These are phyloP conservation scores for Xenosphaeropsis pyriputrescens DNA, from an alignment of 2,329 filamentous ascomycete species.

Conservation along the genomic window DNA sequence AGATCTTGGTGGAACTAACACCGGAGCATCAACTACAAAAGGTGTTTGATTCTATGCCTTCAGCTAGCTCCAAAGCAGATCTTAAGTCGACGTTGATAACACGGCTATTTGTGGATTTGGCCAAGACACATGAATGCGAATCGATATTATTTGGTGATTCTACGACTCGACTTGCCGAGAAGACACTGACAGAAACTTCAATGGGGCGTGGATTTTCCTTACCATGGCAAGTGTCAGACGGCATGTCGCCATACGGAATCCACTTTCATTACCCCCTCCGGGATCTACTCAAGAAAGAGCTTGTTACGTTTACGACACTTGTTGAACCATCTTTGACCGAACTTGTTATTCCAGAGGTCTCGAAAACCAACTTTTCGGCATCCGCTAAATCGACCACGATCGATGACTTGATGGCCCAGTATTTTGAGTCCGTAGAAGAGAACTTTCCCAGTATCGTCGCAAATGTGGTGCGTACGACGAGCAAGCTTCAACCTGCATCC, in stretches of 20 bases:
- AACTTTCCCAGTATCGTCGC: constrained; percentile 85
- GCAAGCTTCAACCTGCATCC: constrained; percentile 49
- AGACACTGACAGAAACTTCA: constrained; percentile 74
- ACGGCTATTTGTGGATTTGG: constrained; percentile 54
- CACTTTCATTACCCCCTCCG: constrained; percentile 63
- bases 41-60: constrained; percentile 44
- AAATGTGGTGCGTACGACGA: constrained; percentile 88
- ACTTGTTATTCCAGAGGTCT: constrained; percentile 26
- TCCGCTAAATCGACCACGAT: constrained; percentile 62
- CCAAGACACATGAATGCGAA: constrained; percentile 43
- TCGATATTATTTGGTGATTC: constrained; percentile 72
- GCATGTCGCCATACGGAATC: constrained; percentile 21
- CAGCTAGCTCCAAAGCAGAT: constrained; percentile 64
- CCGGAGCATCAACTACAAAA: constrained; percentile 24
- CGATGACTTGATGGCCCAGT: constrained; percentile 77
- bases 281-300: constrained; percentile 72
- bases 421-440: constrained; percentile 74
- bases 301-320: constrained; percentile 49
- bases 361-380: constrained; percentile 15
- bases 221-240: constrained; percentile 72
- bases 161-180: constrained; percentile 76
- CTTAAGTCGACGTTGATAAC: constrained; percentile 55
- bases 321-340: constrained; percentile 33
- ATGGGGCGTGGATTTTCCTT: constrained; percentile 80
- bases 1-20: constrained; percentile 5